phyloP scores from a whole-genome alignment of 129 eudicot species.

The sunflower (Helianthus annuus) region DNA sequence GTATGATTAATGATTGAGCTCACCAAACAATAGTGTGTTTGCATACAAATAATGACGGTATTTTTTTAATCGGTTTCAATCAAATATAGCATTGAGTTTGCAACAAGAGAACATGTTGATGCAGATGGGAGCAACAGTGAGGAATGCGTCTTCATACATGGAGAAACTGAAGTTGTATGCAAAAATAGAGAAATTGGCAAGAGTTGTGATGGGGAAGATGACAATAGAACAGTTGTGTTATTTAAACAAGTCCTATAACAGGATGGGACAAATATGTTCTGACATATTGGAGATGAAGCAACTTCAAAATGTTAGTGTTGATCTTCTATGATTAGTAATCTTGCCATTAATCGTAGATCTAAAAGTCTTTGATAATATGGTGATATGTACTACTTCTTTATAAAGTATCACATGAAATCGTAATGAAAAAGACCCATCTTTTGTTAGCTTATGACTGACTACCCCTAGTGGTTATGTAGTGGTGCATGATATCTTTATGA shows the following conservation, averaged over 20 bases:
- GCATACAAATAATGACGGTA: neutral
- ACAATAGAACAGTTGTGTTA: slow-evolving; percentile 74
- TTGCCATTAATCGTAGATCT: slow-evolving; percentile 13
- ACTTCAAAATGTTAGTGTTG: slow-evolving; percentile 53
- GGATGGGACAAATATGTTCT: slow-evolving; percentile 81
- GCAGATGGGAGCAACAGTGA: slow-evolving; percentile 96
- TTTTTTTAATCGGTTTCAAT: slow-evolving; percentile 37
- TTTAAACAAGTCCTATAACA: slow-evolving; percentile 65
- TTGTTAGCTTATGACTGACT: slow-evolving; percentile 9
- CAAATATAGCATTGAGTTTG: slow-evolving; percentile 63
- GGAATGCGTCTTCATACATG: slow-evolving; percentile 66
- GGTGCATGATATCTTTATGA: neutral
- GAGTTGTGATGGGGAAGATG: slow-evolving; percentile 80
- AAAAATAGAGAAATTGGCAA: slow-evolving; percentile 66
- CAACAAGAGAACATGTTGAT: slow-evolving; percentile 79
- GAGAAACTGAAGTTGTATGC: slow-evolving; percentile 56
- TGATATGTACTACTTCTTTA: slow-evolving; percentile 2
- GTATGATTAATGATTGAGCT: slow-evolving; percentile 26
- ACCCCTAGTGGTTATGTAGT: neutral
- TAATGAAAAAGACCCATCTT: slow-evolving; percentile 21
- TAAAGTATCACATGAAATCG: slow-evolving; percentile 21
- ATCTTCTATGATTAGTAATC: slow-evolving; percentile 20
- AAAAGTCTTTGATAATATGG: slow-evolving; percentile 4
- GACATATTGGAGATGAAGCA: slow-evolving; percentile 73
- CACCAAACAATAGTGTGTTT: neutral